Base-by-base conservation (phyloP, 2,329 filamentous ascomycete species). In the Sarocladiaceae sp. region DNA sequence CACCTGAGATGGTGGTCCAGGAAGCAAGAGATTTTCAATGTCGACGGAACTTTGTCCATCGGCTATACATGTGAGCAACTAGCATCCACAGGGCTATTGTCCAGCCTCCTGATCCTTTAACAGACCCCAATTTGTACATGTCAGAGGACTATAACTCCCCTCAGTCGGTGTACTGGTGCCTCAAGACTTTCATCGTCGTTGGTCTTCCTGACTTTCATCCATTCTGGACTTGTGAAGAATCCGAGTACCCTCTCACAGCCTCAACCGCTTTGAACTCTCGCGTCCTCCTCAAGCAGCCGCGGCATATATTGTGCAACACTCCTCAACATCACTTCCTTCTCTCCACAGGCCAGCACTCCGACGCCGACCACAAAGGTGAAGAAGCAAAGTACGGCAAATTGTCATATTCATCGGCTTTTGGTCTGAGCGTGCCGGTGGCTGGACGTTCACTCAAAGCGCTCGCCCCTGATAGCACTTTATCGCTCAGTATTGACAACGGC, bases 101-200 rank as follows among this genome's bases (percentile, higher is more conserved):
- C n/a, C n/a, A n/a, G n/a, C n/a, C n/a, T n/a, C n/a, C n/a, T n/a
- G n/a, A n/a, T n/a, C n/a, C n/a, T n/a, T n/a, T n/a, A n/a, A n/a
- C n/a, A n/a, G n/a, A 42, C 12, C n/a, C 39, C 0, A 80, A 80
- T 55, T 78, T 79, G 72, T 80, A 74, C 57, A 71, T 81, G 69
- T 66, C 67, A 31, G 78, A 82, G 58, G 74, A 79, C 55, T 81
- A 82, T 60, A 81, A 81, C 58, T 81, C 78, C 2, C 76, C 78
- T 0, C 78, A 81, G 54, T 80, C 77, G 0, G 66, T 71, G 0
- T 82, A 80, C 57, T 81, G 78, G 78, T 72, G 70, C 7, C 61
- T 80, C 20, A 81, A 81, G 53, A 71, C 72, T 0, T 69, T 81
- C 3, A 62, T 78, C 1, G 69, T 67, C 0, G 60, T 78, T 0